Percentiles rank a stretch among this genome's conserved stretches.
Evolutionary conservation across 305 asterid species (phyloP).

Genomic region (Rubia peregrina): DNA sequence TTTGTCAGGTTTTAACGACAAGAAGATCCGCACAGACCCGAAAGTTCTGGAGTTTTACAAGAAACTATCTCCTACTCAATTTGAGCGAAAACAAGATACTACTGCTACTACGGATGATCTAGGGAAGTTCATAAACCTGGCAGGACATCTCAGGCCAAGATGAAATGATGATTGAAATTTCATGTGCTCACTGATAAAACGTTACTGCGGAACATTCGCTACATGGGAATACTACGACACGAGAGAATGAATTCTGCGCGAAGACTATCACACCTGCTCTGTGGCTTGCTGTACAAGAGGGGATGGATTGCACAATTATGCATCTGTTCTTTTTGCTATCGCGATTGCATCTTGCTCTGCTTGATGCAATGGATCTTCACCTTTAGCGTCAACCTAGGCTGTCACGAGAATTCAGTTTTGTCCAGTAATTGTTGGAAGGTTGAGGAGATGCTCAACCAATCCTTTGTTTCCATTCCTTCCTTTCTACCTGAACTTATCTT

Average conservation of each 20-base stretch:
- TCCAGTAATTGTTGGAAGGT: background rate
- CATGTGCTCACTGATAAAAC: background rate
- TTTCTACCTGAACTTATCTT: background rate
- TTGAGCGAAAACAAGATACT: constrained; percentile 17
- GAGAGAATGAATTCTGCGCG: too few species aligned
- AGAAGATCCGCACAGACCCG: constrained; percentile 56
- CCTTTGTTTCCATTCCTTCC: background rate
- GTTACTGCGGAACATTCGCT: background rate
- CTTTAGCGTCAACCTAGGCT: too few species aligned
- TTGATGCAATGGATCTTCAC: background rate
- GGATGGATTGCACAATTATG: too few species aligned
- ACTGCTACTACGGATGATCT: background rate
- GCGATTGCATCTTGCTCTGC: too few species aligned
- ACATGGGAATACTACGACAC: too few species aligned
- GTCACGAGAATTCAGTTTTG: background rate
- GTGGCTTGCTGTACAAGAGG: too few species aligned
- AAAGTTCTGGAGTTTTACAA: constrained; percentile 58
- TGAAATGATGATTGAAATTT: background rate
- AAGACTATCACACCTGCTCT: too few species aligned
- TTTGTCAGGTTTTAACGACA: constrained; percentile 43
- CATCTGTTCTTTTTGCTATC: too few species aligned
- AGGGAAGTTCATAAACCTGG: constrained; percentile 7
- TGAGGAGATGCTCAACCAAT: background rate
- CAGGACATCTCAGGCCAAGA: background rate
- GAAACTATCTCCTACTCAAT: constrained; percentile 21